Base-by-base conservation (phyloP, 768 basidiomycete species). In the Leucocoprinus sp. region DNA sequence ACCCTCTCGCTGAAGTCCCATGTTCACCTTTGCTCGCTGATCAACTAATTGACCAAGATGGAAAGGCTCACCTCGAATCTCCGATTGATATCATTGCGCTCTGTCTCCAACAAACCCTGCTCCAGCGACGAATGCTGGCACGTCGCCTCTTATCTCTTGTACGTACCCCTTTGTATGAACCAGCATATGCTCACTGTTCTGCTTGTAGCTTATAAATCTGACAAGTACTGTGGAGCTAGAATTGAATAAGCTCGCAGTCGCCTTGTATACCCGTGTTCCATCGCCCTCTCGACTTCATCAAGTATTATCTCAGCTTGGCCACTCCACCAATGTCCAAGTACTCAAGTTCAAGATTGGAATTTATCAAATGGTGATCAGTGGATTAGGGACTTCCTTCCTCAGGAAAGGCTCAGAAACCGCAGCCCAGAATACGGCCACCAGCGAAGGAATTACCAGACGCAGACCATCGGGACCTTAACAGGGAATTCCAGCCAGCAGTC, bases 301-400 rank as follows among this genome's bases (percentile, higher is more conserved):
- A 31, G 39, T 48, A 23, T 35, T 48, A 26, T 31, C 46, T 7
- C 46, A 41, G n/a, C 46, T 48, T 33, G 26, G 24, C 7, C 46
- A 21, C 17, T 38, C 46, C 6, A 41, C 40, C 14, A 31, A 17
- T 3, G 42, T 57, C 28, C 58, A 62, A 4, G 52, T 61, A 12
- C 60, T 64, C 44, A 61, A 57, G 36, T 73, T 72, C 45, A 71
- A 70, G 52, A 53, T 70, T n/a, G 55, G 56, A 0, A 50, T 70
- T 17, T 70, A 66, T 49, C 64, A 66, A 45, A 68, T 62, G 52
- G 60, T 67, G 37, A 52, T 71, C 31, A 37, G 38, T 27, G 53
- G 51, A 8, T 31, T 42, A 2, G 31, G 37, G 21, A 29, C 22
- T 8, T 38, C 50, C 14, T 14, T n/a, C 35, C 9, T n/a, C 47